Evolutionary conservation across 2,329 filamentous ascomycete genomes (phyloP).

Genomic region (Trichocomaceae sp.): DNA sequence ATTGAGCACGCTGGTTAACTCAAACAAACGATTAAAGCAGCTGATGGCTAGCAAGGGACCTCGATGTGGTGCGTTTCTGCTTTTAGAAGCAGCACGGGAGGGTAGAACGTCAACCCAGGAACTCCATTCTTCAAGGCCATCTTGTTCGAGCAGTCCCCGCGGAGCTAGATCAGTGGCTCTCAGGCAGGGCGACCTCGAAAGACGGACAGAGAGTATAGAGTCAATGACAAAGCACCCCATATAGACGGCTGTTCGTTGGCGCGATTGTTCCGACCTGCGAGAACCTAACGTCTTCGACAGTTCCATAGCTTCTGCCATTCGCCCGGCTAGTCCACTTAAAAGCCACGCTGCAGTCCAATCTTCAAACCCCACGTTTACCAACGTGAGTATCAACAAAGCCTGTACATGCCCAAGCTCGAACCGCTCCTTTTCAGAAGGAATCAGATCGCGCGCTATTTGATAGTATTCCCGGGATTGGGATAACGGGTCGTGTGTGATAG

Average conservation of each 20-base stretch:
- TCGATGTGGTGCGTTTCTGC: conserved; percentile 25
- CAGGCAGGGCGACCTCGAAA: conserved; percentile 42
- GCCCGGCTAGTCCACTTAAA: conserved; percentile 46
- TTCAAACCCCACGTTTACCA: conserved; percentile 45
- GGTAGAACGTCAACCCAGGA: conserved; percentile 54
- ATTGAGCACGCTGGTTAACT: conserved; percentile 32
- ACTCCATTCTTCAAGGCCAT: conserved; percentile 68
- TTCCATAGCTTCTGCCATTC: conserved; percentile 39
- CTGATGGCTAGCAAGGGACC: conserved; percentile 44
- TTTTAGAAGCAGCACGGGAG: conserved; percentile 27
- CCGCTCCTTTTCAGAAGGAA: conserved; percentile 35
- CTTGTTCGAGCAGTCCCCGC: conserved; percentile 51
- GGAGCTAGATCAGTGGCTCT: conserved; percentile 42
- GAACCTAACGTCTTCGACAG: conserved; percentile 23
- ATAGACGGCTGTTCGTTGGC: conserved; percentile 39
- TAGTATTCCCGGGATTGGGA: conserved; percentile 31
- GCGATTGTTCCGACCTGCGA: conserved; percentile 26
- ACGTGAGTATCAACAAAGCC: conserved; percentile 40
- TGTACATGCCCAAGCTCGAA: conserved; percentile 40
- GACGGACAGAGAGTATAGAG: conserved; percentile 44
- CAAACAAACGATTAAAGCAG: conserved; percentile 48
- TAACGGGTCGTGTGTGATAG: conserved; percentile 13
- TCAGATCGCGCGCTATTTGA: conserved; percentile 28
- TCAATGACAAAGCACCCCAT: conserved; percentile 51
- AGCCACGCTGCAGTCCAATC: conserved; percentile 49